Percentiles rank a stretch among this genome's conserved stretches.
phyloP scores from a whole-genome alignment of 2,329 filamentous ascomycete species.

The Fusarium scirpi region DNA sequence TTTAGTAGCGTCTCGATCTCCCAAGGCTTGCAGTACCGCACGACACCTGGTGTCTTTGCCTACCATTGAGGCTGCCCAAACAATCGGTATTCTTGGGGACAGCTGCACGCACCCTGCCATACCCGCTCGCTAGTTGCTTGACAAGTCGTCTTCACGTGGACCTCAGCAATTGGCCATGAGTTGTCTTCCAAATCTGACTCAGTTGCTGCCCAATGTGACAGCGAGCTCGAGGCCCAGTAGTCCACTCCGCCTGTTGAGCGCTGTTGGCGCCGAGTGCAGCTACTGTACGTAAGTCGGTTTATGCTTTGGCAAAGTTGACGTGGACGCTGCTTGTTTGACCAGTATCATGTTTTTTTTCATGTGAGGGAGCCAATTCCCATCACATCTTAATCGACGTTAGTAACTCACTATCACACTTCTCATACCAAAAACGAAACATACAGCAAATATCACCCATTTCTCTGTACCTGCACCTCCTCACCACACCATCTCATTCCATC shows the following conservation, averaged over 20 bases:
- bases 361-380: constrained; percentile 41
- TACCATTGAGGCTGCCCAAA: constrained; percentile 19
- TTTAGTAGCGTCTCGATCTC: constrained; percentile 25
- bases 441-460: constrained; percentile 11
- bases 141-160: constrained; percentile 40
- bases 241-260: constrained; percentile 24
- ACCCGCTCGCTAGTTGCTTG: constrained; percentile 12
- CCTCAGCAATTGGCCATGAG: constrained; percentile 38
- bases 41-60: neutral
- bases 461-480: constrained; percentile 9
- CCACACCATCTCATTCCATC: constrained; percentile 11
- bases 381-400: constrained; percentile 41
- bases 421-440: constrained; percentile 20
- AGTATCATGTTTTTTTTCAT: constrained; percentile 19
- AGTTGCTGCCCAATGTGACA: constrained; percentile 48
- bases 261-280: constrained; percentile 18
- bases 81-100: constrained; percentile 19
- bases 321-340: constrained; percentile 25
- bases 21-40: constrained; percentile 27
- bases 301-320: constrained; percentile 30
- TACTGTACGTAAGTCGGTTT: constrained; percentile 28
- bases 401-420: constrained; percentile 37
- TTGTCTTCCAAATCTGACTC: constrained; percentile 32
- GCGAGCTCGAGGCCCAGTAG: constrained; percentile 16
- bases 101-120: constrained; percentile 10